Percentiles rank a stretch among this genome's conserved stretches.
phyloP scores from a whole-genome alignment of 208 protist genomes.

The Trypanosoma congolense region DNA sequence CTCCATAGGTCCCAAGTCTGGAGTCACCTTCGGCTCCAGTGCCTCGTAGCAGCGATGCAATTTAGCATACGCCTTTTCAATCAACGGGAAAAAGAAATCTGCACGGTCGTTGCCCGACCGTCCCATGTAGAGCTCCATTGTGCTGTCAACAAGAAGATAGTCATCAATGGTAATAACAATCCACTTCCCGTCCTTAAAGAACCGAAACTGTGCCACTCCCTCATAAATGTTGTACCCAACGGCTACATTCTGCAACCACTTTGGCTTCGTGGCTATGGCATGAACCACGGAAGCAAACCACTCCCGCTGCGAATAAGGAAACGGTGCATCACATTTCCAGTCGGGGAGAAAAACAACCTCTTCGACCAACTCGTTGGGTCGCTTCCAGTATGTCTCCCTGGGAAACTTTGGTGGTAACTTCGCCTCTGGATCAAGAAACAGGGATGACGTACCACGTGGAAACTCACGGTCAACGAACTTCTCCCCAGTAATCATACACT shows the following conservation, averaged over 20 bases:
- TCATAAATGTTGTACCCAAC: constrained; percentile 53
- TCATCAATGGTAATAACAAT: constrained; percentile 83
- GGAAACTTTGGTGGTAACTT: constrained; percentile 41
- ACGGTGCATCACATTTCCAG: constrained; percentile 39
- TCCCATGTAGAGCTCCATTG: constrained; percentile 43
- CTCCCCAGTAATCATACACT: constrained; percentile 33
- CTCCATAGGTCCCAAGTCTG: constrained; percentile 41
- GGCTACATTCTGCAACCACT: constrained; percentile 53
- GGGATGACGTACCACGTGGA: constrained; percentile 64
- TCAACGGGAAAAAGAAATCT: constrained; percentile 67
- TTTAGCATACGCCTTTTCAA: constrained; percentile 93
- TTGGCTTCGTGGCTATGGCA: constrained; percentile 60
- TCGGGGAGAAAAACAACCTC: constrained; percentile 23
- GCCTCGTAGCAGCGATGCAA: constrained; percentile 87
- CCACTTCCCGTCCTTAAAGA: constrained; percentile 80
- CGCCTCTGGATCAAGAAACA: constrained; percentile 67
- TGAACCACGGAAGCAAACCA: constrained; percentile 79
- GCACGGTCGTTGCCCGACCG: constrained; percentile 17
- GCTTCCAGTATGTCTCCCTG: constrained; percentile 49
- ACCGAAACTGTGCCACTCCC: constrained; percentile 84
- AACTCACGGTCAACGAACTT: constrained; percentile 78
- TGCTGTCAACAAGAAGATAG: constrained; percentile 68
- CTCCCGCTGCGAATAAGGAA: constrained; percentile 44
- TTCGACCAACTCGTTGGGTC: constrained; percentile 35
- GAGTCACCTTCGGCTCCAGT: constrained; percentile 62